Evolutionary conservation across 306 rosid species (phyloP).

Genomic region (Hippophae tibetana): DNA sequence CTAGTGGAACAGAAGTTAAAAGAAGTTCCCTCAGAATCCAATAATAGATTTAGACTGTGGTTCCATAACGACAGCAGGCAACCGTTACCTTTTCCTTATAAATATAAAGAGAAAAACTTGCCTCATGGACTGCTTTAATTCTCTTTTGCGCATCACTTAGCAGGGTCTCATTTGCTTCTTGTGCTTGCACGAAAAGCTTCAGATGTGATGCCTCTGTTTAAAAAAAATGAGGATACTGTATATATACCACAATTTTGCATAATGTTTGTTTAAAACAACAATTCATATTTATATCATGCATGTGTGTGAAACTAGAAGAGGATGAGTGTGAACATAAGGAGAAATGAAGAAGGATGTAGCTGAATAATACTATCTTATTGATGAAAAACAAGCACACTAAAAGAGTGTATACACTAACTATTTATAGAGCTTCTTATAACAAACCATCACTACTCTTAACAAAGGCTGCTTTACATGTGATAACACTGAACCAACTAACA

Average conservation of each 20-base stretch:
- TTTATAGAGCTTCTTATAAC: no score
- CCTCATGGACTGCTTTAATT: constrained; percentile 64
- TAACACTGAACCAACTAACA: no score
- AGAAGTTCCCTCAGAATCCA: no score
- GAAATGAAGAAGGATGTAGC: no score
- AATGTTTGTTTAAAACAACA: not conserved
- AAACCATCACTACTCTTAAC: no score
- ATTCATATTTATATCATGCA: not conserved
- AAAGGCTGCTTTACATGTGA: no score
- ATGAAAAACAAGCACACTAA: no score
- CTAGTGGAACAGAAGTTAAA: no score
- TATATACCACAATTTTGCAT: constrained; percentile 3
- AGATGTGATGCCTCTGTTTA: constrained; percentile 59
- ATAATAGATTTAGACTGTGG: not conserved
- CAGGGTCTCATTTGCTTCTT: constrained; percentile 52
- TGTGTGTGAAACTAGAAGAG: no score
- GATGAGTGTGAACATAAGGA: no score
- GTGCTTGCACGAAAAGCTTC: constrained; percentile 68
- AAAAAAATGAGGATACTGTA: constrained; percentile 13
- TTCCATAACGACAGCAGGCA: constrained; percentile 1
- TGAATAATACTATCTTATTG: no score
- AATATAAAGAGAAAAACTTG: constrained; percentile 25
- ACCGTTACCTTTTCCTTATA: constrained; percentile 1
- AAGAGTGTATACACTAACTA: no score
- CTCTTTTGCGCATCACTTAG: constrained; percentile 63